Percentiles rank a stretch among this genome's conserved stretches.
These are phyloP conservation scores for Ganoderma multipileum DNA, from an alignment of 1,284 basidiomycete genomes.

Conservation along the genomic window DNA sequence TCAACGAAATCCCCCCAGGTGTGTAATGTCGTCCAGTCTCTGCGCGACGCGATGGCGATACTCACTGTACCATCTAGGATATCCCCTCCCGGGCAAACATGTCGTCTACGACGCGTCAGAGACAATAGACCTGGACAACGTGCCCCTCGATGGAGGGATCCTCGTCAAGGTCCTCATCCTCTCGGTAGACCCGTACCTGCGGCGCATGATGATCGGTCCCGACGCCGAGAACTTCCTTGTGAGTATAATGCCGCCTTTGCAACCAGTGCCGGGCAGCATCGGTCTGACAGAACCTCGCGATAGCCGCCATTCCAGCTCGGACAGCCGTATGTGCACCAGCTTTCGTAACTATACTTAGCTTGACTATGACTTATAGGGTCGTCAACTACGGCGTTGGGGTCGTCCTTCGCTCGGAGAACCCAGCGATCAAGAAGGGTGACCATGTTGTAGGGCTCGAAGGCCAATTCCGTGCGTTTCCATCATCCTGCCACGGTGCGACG, in stretches of 20 bases:
- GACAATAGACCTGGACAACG: conserved; percentile 57
- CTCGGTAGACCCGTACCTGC: conserved; percentile 58
- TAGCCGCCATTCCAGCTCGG: conserved; percentile 44
- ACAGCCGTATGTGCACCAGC: conserved; percentile 45
- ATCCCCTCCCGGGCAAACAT: conserved; percentile 51
- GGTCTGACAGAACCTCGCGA: background rate
- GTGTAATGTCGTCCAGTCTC: background rate
- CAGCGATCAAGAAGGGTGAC: conserved; percentile 48
- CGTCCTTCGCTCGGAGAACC: conserved; percentile 51
- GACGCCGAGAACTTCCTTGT: background rate
- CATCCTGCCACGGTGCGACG: background rate
- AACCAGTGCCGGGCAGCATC: background rate
- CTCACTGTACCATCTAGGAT: background rate
- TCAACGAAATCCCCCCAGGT: background rate
- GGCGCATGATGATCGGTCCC: conserved; percentile 43
- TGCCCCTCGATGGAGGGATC: conserved; percentile 57
- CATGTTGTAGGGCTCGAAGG: conserved; percentile 46
- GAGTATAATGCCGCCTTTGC: background rate
- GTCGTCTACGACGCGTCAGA: conserved; percentile 52
- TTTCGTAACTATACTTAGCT: background rate
- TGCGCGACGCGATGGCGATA: background rate
- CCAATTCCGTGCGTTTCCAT: conserved; percentile 30
- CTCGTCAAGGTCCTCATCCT: conserved; percentile 55
- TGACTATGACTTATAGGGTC: conserved; percentile 14
- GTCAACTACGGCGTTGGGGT: conserved; percentile 46